phyloP scores from a whole-genome alignment of 2,329 filamentous ascomycete genomes.

The Phialemoniopsis sp. region DNA sequence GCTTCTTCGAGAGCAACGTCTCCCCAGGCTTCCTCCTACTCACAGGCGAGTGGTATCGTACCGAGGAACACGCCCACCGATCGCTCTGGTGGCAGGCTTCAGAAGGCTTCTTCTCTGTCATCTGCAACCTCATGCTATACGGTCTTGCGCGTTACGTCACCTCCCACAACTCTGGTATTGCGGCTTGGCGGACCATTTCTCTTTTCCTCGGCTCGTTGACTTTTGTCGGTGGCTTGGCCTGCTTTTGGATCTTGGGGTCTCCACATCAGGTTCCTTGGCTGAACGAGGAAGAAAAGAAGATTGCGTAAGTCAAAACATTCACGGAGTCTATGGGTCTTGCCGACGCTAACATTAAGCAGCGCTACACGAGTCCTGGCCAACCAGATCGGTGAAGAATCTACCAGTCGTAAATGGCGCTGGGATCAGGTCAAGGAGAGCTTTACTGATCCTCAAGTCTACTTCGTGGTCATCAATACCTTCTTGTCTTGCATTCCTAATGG shows the following conservation, averaged over 20 bases:
- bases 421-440: constrained; percentile 28
- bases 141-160: constrained; percentile 24
- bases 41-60: constrained; percentile 30
- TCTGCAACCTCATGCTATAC: constrained; percentile 28
- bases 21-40: constrained; percentile 32
- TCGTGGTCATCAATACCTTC: constrained; percentile 29
- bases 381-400: too few relatives aligned
- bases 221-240: constrained; percentile 22
- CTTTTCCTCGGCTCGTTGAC: constrained; percentile 30
- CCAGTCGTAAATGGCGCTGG: constrained; percentile 24
- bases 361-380: too few relatives aligned
- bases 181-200: constrained; percentile 32
- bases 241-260: constrained; percentile 27
- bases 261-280: constrained; percentile 32
- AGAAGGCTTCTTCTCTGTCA: constrained; percentile 30
- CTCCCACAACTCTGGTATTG: constrained; percentile 17
- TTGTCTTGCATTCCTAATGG: constrained; percentile 27
- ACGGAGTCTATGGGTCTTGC: too few relatives aligned
- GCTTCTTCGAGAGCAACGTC: constrained; percentile 31
- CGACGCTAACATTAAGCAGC: too few relatives aligned
- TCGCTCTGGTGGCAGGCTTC: constrained; percentile 29
- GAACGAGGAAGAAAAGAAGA: constrained; percentile 25
- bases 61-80: constrained; percentile 28
- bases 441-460: constrained; percentile 29
- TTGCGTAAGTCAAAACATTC: constrained; percentile 13